These are phyloP conservation scores for Knoxdaviesia proteae DNA, from an alignment of 2,329 filamentous ascomycete species.

Conservation along the genomic window DNA sequence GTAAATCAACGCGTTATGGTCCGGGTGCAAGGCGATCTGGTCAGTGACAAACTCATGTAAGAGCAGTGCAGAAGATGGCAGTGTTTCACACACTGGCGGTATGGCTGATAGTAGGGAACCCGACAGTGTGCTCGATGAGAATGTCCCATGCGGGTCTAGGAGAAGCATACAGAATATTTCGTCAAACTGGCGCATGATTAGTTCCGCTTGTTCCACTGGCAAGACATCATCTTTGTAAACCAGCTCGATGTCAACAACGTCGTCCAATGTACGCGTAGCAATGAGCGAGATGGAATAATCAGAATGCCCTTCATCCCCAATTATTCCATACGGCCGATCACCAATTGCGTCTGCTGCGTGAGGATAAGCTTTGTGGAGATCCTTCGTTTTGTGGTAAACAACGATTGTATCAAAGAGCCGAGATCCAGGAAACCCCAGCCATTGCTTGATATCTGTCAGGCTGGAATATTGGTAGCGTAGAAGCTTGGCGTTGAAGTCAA, in stretches of 20 bases:
- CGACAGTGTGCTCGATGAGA: too few relatives aligned
- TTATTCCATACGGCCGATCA: conserved; percentile 31
- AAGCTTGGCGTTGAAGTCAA: conserved; percentile 41
- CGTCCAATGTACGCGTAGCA: conserved; percentile 33
- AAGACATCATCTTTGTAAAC: conserved; percentile 45
- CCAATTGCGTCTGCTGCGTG: too few relatives aligned
- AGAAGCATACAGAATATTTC: conserved; percentile 4
- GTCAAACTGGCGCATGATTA: conserved; percentile 2
- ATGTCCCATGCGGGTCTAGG: too few relatives aligned
- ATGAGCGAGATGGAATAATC: conserved; percentile 73
- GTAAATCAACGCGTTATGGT: too few relatives aligned
- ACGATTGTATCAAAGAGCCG: conserved; percentile 69
- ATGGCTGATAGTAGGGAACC: too few relatives aligned
- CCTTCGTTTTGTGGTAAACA: conserved; percentile 48
- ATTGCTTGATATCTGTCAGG: conserved; percentile 50
- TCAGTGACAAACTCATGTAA: too few relatives aligned
- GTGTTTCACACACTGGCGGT: too few relatives aligned
- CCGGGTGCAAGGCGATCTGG: too few relatives aligned
- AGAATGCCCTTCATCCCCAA: conserved; percentile 45
- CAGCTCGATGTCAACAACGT: conserved; percentile 37
- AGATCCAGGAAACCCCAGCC: conserved; percentile 42
- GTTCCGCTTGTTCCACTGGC: conserved; percentile 35
- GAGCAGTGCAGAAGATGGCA: too few relatives aligned
- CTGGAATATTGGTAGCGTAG: conserved; percentile 53
- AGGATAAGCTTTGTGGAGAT: conserved; percentile 6